Percentiles rank a stretch among this genome's conserved stretches.
Evolutionary conservation across 2,329 filamentous ascomycete species (phyloP).

Genomic region (Calonectria pteridis): DNA sequence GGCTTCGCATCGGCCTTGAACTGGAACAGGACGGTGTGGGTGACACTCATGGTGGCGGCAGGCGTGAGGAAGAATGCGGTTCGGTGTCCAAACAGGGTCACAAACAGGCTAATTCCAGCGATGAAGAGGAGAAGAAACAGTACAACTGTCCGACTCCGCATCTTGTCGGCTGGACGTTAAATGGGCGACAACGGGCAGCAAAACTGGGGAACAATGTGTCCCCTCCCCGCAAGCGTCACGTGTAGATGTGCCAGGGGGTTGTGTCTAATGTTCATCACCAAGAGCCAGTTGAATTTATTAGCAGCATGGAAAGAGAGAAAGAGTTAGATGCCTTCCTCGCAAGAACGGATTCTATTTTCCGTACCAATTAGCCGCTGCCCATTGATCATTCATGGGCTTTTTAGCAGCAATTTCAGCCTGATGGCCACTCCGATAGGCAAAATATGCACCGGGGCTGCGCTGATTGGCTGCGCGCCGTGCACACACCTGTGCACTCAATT

Average conservation of each 20-base stretch:
- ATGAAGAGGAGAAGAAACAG: not conserved
- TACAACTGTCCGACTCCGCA: not conserved
- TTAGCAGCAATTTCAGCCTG: not conserved
- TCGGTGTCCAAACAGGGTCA: not conserved
- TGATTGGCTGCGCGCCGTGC: not conserved
- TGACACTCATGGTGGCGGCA: conserved; percentile 50
- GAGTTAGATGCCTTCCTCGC: not conserved
- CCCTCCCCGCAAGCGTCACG: not conserved
- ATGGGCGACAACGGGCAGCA: not conserved
- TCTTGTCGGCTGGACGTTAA: not conserved
- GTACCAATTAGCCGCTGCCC: not conserved
- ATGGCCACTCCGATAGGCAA: not conserved
- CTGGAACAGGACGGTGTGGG: conserved; percentile 77
- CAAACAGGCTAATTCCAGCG: not conserved
- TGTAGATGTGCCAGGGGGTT: not conserved
- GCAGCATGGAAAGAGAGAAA: not conserved
- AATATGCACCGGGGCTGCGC: not conserved
- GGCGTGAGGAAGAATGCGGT: conserved; percentile 1
- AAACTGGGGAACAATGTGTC: not conserved
- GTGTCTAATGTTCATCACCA: not conserved
- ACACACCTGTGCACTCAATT: not conserved
- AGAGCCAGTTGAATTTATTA: not conserved
- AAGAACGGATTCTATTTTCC: not conserved
- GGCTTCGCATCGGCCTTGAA: conserved; percentile 67
- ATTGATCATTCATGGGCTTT: not conserved